Evolutionary conservation across 257 asterid species (phyloP).

Genomic region (Rauvolfia tetraphylla): DNA sequence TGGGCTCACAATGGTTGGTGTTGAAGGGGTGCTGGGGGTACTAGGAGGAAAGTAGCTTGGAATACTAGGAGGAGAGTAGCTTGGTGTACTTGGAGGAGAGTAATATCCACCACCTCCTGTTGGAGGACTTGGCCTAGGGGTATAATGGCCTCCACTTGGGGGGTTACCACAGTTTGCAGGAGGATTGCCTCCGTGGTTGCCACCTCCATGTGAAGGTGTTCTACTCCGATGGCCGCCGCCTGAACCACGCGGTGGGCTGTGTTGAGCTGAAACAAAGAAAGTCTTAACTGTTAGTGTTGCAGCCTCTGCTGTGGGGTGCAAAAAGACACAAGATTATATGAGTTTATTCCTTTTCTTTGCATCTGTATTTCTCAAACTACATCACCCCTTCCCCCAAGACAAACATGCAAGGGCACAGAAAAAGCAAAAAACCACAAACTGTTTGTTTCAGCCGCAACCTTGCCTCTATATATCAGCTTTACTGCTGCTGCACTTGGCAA

Average conservation of each 20-base stretch:
- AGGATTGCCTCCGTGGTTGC: too few species aligned
- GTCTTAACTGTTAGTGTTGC: background rate
- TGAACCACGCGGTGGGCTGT: constrained; percentile 45
- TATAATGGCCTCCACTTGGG: constrained; percentile 60
- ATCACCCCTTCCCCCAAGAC: background rate
- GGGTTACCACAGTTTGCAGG: constrained; percentile 70
- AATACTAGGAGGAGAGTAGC: constrained; percentile 30
- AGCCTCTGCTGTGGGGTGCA: background rate
- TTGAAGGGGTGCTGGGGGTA: constrained; percentile 27
- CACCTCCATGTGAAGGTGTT: constrained; percentile 46
- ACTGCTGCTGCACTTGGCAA: background rate
- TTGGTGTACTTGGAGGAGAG: constrained; percentile 17
- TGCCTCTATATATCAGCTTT: background rate
- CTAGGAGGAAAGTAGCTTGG: constrained; percentile 25
- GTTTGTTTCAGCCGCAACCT: background rate
- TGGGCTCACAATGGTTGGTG: constrained; percentile 32
- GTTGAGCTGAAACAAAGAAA: constrained; percentile 34
- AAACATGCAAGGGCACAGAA: background rate
- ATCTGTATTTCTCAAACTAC: background rate
- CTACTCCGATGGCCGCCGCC: constrained; percentile 52
- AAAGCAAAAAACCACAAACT: background rate
- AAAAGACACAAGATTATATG: background rate
- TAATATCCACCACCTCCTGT: constrained; percentile 31
- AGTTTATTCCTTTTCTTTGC: background rate
- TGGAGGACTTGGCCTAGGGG: constrained; percentile 43